Evolutionary conservation across 1,284 basidiomycete species (phyloP).

Genomic region (Lignosus rhinocerotis): DNA sequence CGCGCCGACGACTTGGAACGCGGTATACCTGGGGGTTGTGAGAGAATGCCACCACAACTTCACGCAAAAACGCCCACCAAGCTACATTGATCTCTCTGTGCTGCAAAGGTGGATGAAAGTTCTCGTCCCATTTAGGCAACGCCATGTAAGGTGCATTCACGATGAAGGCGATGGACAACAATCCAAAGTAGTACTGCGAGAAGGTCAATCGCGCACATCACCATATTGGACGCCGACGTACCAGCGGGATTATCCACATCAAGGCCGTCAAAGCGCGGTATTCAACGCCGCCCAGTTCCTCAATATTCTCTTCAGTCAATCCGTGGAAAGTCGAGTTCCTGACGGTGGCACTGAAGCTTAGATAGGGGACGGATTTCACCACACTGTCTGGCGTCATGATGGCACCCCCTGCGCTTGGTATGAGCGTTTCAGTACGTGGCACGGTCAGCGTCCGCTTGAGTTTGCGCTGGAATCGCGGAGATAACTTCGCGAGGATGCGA

Average conservation of each 20-base stretch:
- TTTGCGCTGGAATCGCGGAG: slow-evolving; percentile 56
- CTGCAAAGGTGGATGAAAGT: slow-evolving; percentile 31
- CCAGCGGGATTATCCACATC: slow-evolving; percentile 50
- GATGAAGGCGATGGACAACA: slow-evolving; percentile 65
- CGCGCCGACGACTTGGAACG: slow-evolving; percentile 61
- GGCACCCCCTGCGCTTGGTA: slow-evolving; percentile 34
- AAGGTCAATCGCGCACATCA: background rate
- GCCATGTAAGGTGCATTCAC: slow-evolving; percentile 56
- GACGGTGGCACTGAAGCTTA: slow-evolving; percentile 83
- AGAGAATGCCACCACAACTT: background rate
- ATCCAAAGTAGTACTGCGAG: slow-evolving; percentile 44
- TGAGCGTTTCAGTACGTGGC: slow-evolving; percentile 68
- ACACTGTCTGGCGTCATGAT: slow-evolving; percentile 33
- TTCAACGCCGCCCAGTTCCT: slow-evolving; percentile 94
- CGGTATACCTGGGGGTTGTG: slow-evolving; percentile 45
- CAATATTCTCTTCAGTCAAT: slow-evolving; percentile 81
- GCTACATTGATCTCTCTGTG: slow-evolving; percentile 42
- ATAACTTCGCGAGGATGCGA: slow-evolving; percentile 48
- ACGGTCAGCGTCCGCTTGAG: slow-evolving; percentile 72
- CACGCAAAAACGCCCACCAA: slow-evolving; percentile 34
- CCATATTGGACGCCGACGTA: slow-evolving; percentile 13
- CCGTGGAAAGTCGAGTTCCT: slow-evolving; percentile 87
- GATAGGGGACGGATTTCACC: slow-evolving; percentile 72
- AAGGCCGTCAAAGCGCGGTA: slow-evolving; percentile 85
- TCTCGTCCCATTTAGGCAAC: slow-evolving; percentile 33